Base-by-base conservation (phyloP, 148 eudicot genomes). In the Dianthus caryophyllus region DNA sequence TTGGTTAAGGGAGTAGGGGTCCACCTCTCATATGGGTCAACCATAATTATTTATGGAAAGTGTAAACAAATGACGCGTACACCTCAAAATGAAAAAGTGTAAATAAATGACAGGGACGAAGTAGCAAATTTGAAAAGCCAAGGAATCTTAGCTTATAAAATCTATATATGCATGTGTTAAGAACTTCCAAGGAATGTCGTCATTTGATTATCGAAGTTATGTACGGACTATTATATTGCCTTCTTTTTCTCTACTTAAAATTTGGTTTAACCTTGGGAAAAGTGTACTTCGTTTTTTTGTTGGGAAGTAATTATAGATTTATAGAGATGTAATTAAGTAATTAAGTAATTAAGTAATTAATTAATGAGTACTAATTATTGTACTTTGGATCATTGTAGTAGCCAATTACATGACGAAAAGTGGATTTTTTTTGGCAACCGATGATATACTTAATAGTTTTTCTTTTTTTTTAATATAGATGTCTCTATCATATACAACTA, bases 121-220 rank as follows among this genome's bases (percentile, higher is more conserved):
- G n/a, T n/a, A n/a, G n/a, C n/a, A n/a, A 16, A 58, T 58, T 30
- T 58, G n/a, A 20, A 61, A 11, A 17, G 39, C 27, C 2, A 61
- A 61, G 48, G 65, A 61, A 61, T 61, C 48, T n/a, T 38, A 61
- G 27, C 27, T 20, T 13, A 61, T 12, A 30, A 58, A 31, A 27
- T 9, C 7, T 22, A 16, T 54, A 58, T 21, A 16, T 14, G 53
- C 27, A 48, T 59, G 48, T 60, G 66, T 46, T 48, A 30, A 15
- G 17, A 15, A 2, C 7, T 68, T 41, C 22, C 49, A 74, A 68
- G 61, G 3, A 68, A 74, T 74, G 77, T 74, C 72, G 73, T 41
- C 77, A 74, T 74, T 41, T 41, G 14, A 10, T 44, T 58, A 29
- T 43, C n/a, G 9, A 24, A 18, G 11, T 16, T 0, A 18, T 17